Conservation (phyloP, 2,329 filamentous ascomycete species). For the Cordyceps javanica region DNA sequence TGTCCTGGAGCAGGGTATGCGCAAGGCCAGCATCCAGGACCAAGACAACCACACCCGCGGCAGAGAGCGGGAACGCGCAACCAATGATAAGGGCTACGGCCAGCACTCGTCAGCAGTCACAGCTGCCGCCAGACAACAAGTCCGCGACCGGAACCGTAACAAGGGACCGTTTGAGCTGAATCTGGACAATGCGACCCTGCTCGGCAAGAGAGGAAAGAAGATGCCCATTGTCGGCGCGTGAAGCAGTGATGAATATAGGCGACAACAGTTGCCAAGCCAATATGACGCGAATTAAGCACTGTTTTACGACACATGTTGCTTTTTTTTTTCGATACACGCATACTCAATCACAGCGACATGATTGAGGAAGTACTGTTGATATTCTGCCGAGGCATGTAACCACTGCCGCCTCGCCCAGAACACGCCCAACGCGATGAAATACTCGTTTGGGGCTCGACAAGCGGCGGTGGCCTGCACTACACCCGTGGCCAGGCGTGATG, state of each 20-base stretch:
- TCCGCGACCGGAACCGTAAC: slow-evolving; percentile 58
- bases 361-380: not conserved
- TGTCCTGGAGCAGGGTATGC: slow-evolving; percentile 80
- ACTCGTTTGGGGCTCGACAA: not conserved
- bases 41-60: slow-evolving; percentile 26
- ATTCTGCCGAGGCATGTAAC: not conserved
- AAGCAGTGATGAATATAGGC: slow-evolving; percentile 16
- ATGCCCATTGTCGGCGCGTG: slow-evolving; percentile 38
- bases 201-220: slow-evolving; percentile 63
- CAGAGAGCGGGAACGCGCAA: slow-evolving; percentile 21
- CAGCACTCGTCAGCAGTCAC: slow-evolving; percentile 83
- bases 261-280: not conserved
- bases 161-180: slow-evolving; percentile 88
- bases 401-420: not conserved
- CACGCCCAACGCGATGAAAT: not conserved
- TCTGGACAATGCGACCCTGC: slow-evolving; percentile 80
- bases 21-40: slow-evolving; percentile 67
- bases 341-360: not conserved
- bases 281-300: not conserved
- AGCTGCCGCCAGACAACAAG: slow-evolving; percentile 75
- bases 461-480: not conserved
- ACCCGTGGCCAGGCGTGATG: slow-evolving; percentile 6
- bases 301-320: not conserved
- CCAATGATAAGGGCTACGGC: slow-evolving; percentile 64
- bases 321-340: slow-evolving; percentile 4